Percentiles rank a stretch among this genome's conserved stretches.
Conservation (phyloP, 257 asterid species). For the Capsicum pubescens region DNA sequence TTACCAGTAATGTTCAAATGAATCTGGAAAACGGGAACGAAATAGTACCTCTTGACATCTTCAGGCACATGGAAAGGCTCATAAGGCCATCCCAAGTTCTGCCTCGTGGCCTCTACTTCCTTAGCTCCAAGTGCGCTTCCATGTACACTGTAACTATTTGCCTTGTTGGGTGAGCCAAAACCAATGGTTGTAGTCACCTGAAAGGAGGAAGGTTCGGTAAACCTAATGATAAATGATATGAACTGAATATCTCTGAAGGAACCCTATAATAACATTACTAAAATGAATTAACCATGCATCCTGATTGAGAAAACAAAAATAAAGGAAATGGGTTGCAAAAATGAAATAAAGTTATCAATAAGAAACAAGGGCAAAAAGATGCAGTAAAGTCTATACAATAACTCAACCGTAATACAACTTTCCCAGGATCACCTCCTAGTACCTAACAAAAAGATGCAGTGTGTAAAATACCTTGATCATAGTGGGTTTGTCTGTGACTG, state of each 20-base stretch:
- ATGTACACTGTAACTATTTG: constrained; percentile 85
- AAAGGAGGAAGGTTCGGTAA: constrained; percentile 23
- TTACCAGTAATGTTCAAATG: constrained; percentile 14
- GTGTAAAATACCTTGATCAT: constrained; percentile 62
- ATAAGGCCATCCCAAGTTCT: constrained; percentile 90
- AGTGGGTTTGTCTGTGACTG: constrained; percentile 86
- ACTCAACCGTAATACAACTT: constrained; percentile 31
- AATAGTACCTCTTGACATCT: constrained; percentile 80
- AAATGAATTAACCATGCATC: neutral
- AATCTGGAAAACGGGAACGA: constrained; percentile 4
- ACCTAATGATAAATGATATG: constrained; percentile 8
- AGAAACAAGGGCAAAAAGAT: neutral
- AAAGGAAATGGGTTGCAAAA: constrained; percentile 10
- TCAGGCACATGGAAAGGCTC: constrained; percentile 92
- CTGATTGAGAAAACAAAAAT: neutral
- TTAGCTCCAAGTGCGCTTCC: constrained; percentile 85
- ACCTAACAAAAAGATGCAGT: neutral
- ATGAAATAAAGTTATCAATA: neutral
- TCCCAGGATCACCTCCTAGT: neutral
- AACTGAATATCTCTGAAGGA: neutral
- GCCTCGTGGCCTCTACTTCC: constrained; percentile 98
- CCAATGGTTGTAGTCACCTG: constrained; percentile 88
- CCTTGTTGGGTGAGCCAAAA: constrained; percentile 80
- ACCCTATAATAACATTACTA: neutral
- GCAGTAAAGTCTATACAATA: constrained; percentile 1